Percentiles rank a stretch among this genome's conserved stretches.
These are phyloP conservation scores for Colletotrichum sp. DNA, from an alignment of 2,329 filamentous ascomycete genomes.

Conservation along the genomic window DNA sequence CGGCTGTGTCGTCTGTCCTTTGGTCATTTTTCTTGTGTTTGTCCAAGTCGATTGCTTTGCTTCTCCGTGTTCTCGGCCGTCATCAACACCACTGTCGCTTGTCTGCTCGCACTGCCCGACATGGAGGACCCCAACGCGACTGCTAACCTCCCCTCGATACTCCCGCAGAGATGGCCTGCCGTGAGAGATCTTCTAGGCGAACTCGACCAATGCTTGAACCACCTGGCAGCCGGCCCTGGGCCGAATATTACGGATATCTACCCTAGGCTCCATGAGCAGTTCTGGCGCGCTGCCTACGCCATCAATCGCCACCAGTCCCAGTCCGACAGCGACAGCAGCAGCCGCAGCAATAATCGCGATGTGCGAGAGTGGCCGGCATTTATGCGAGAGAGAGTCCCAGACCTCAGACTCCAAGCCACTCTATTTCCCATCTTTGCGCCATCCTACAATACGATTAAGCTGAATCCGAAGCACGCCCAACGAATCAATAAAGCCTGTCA, in stretches of 20 bases:
- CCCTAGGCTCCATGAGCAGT: not conserved
- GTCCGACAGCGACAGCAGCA: not conserved
- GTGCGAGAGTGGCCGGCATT: not conserved
- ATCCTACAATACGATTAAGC: not conserved
- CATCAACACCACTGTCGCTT: not conserved
- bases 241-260: not conserved
- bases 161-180: not conserved
- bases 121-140: not conserved
- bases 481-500: not conserved
- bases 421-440: not conserved
- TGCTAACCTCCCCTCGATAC: not conserved
- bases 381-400: not conserved
- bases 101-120: not conserved
- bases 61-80: not conserved
- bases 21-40: not conserved
- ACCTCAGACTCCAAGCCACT: not conserved
- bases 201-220: not conserved
- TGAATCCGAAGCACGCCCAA: not conserved
- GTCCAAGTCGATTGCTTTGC: not conserved
- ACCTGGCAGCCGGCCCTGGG: not conserved
- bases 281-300: not conserved
- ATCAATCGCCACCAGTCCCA: not conserved
- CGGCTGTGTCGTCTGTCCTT: not conserved
- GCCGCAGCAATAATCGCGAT: not conserved
- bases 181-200: not conserved